A percentile compares a stretch with the other conserved stretches of the same genome.
These are phyloP conservation scores for Petunia hybrid DNA, from an alignment of 305 asterid genomes.

Conservation along the genomic window DNA sequence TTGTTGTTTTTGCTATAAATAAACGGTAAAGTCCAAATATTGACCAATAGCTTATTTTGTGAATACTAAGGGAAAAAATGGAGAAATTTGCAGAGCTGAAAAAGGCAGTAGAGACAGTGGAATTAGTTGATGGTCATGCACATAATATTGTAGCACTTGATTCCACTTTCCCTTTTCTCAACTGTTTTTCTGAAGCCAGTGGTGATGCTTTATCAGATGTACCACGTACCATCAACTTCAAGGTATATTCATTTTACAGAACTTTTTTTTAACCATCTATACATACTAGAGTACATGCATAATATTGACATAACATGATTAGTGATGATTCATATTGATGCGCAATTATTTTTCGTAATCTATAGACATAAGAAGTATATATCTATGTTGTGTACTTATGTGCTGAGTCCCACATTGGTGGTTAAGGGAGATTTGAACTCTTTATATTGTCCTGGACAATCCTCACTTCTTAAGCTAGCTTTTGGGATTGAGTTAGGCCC, in stretches of 20 bases:
- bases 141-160: constrained; percentile 83
- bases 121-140: constrained; percentile 86
- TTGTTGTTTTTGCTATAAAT: not conserved
- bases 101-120: constrained; percentile 65
- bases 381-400: not conserved
- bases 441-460: too few relatives aligned
- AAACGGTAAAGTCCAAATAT: not conserved
- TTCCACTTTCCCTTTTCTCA: constrained; percentile 68
- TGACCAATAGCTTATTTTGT: not conserved
- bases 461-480: too few relatives aligned
- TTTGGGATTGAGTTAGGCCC: too few relatives aligned
- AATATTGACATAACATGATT: too few relatives aligned
- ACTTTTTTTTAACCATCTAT: too few relatives aligned
- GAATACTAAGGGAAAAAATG: constrained; percentile 52
- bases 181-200: constrained; percentile 61
- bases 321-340: too few relatives aligned
- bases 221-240: constrained; percentile 77
- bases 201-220: constrained; percentile 73
- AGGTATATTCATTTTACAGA: too few relatives aligned
- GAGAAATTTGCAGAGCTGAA: constrained; percentile 63
- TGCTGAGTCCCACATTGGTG: too few relatives aligned
- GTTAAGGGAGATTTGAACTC: too few relatives aligned
- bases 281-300: too few relatives aligned
- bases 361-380: not conserved
- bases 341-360: not conserved